Evolutionary conservation across 345 rosid species (phyloP).

Genomic region (Eucalyptus rudis): DNA sequence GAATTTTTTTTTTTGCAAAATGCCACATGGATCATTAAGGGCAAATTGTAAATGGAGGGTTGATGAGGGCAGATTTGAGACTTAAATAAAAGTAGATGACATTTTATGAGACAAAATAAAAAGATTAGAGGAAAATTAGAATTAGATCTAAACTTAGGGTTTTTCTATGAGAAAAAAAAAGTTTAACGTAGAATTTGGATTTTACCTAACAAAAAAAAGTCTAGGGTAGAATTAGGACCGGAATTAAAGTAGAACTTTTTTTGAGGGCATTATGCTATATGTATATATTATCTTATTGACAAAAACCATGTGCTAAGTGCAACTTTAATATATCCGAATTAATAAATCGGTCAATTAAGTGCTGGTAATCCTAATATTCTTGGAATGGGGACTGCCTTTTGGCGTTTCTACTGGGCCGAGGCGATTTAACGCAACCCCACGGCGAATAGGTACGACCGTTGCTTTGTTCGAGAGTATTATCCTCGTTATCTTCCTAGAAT

Average conservation of each 20-base stretch:
- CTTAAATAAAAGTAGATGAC: too few species aligned
- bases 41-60: not conserved
- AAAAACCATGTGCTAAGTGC: not conserved
- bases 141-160: not conserved
- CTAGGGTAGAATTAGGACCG: not conserved
- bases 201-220: not conserved
- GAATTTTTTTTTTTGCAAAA: rapidly evolving
- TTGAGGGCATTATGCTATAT: not conserved
- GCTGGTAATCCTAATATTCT: not conserved
- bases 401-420: not conserved
- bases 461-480: not conserved
- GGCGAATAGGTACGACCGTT: not conserved
- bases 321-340: not conserved
- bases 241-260: not conserved
- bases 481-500: not conserved
- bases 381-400: not conserved
- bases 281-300: not conserved
- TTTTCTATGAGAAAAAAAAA: not conserved
- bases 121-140: not conserved
- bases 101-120: not conserved
- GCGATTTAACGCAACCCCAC: not conserved
- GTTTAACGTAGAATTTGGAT: not conserved
- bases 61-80: not conserved
- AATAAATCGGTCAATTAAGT: not conserved
- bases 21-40: not conserved